Evolutionary conservation across 176 grass and related monocot genomes (phyloP), one percentile per base, ranked within the genome.

Genomic region (Musa itinerans): DNA sequence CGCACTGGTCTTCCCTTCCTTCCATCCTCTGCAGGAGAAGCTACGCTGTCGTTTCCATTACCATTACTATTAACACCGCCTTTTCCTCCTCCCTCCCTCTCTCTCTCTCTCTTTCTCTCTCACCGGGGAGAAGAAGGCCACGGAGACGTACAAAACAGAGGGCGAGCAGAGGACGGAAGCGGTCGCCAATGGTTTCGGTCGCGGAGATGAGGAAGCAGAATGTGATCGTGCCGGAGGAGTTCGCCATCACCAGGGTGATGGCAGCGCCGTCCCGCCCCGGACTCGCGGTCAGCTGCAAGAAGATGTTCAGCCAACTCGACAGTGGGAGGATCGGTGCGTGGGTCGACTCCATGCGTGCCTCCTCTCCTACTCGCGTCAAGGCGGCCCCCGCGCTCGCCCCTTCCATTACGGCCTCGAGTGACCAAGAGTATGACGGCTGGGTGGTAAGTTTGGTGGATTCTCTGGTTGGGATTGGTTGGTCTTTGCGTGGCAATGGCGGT

Each of bases 321-420:
- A 15, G 23, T 10, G 43, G 50, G 34, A 69, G 16, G 50, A 72
- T 68, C 4, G 81, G 74, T 21, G 83, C 79, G 10, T 81, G 52
- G 81, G 9, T 86, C 8, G 93, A 92, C 64, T 77, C 87, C 24
- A 90, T 88, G 83, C 89, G 72, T 75, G 83, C 83, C 52, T 88
- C 89, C 25, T 92, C 93, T 17, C 93, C 93, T 0, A 90, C 87
- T 23, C 76, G 70, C 22, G 78, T 70, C 78, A 81, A 52, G 75
- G 50, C 73, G 14, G 43, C 49, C 53, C 54, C 77, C 12, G 65
- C 74, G 0, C 13, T 61, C 24, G 29, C 52, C 48, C 22, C 73
- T 20, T 49, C 83, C 26, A 12, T 71, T 73, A 1, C 16, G 74
- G 34, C 75, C 14, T 21, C 79, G 10, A 22, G 21, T 50, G 81